A percentile compares a stretch with the other conserved stretches of the same genome.
Evolutionary conservation across 2,329 filamentous ascomycete genomes (phyloP).

Genomic region (Cladophialophora psammophila): DNA sequence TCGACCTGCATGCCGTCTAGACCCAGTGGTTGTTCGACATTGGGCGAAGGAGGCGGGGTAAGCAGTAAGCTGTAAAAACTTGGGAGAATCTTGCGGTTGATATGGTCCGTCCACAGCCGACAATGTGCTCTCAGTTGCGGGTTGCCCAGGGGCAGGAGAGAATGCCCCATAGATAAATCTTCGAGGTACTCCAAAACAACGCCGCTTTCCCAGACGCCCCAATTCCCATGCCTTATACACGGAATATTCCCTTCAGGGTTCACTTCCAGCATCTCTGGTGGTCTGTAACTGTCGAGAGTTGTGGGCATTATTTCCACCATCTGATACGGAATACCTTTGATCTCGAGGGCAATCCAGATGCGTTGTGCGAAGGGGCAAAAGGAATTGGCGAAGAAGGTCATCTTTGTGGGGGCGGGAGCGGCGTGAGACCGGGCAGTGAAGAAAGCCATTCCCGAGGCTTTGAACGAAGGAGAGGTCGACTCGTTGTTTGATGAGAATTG

Average conservation of each 20-base stretch:
- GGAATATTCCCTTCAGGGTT: slow-evolving; percentile 80
- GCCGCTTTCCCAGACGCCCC: slow-evolving; percentile 81
- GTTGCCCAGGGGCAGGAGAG: slow-evolving; percentile 68
- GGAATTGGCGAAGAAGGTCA: slow-evolving; percentile 82
- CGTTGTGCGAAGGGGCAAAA: slow-evolving; percentile 89
- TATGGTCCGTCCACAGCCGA: slow-evolving; percentile 81
- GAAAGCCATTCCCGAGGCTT: slow-evolving; percentile 66
- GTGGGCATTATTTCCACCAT: slow-evolving; percentile 73
- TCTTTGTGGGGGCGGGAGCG: slow-evolving; percentile 64
- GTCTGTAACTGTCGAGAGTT: slow-evolving; percentile 71
- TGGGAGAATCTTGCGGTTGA: slow-evolving; percentile 78
- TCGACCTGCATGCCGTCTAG: slow-evolving; percentile 21
- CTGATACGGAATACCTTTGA: slow-evolving; percentile 79
- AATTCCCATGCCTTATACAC: slow-evolving; percentile 77
- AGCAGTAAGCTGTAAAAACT: slow-evolving; percentile 75
- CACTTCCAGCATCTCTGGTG: slow-evolving; percentile 74
- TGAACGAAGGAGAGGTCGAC: slow-evolving; percentile 30
- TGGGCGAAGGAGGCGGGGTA: slow-evolving; percentile 33
- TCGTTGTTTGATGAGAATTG: slow-evolving; percentile 23
- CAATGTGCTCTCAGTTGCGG: slow-evolving; percentile 75
- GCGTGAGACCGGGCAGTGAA: slow-evolving; percentile 73
- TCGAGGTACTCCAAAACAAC: slow-evolving; percentile 89
- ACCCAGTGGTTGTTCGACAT: slow-evolving; percentile 18
- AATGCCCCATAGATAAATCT: slow-evolving; percentile 68
- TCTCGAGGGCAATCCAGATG: slow-evolving; percentile 86